Base-by-base conservation (phyloP, 495 filamentous ascomycete species). In the Penicillium waksmanii region DNA sequence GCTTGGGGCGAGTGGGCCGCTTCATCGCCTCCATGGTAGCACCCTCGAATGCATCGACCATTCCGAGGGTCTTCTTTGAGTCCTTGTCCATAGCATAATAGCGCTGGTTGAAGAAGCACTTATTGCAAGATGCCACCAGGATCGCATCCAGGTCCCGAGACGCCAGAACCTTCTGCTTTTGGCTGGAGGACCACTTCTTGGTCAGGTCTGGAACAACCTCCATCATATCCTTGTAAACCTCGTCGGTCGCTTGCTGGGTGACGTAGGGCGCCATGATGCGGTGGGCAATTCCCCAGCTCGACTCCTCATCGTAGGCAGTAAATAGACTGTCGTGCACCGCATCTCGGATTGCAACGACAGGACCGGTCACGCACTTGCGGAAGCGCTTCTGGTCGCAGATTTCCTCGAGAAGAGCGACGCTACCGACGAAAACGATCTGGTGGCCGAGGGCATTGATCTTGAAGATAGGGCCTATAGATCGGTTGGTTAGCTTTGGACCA, bases 301-400 rank as follows among this genome's bases (percentile, higher is more conserved):
- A 70, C 66, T 92, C 88, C 6, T 79, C 76, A 19, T 79, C 62
- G 33, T 78, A 77, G 0, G 90, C 89, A 0, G 88, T 91, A 72
- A 93, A 94, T 17, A 93, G 79, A 46, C 88, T 88, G 73, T 89
- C 85, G 53, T 85, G 78, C 0, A 87, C 83, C 18, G 84, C 84
- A 58, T 82, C 77, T 57, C 88, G 74, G 53, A 92, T 80, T 68
- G 90, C 80, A 11, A 76, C 55, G 36, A 92, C 80, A 11, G 85
- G 71, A 2, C 79, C 81, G 0, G 71, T 73, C 9, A 90, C 78
- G 57, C 73, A 77, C 69, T 93, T 94, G 17, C 79, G 67, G 68
- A 93, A 96, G 49, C 86, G 78, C 19, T 73, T 86, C 72, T 91
- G 85, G 62, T 94, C 86, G 69, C 86, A 92, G 21, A 90, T 68